phyloP scores from a whole-genome alignment of 768 basidiomycete species.

The Suillus fuscotomentosus region DNA sequence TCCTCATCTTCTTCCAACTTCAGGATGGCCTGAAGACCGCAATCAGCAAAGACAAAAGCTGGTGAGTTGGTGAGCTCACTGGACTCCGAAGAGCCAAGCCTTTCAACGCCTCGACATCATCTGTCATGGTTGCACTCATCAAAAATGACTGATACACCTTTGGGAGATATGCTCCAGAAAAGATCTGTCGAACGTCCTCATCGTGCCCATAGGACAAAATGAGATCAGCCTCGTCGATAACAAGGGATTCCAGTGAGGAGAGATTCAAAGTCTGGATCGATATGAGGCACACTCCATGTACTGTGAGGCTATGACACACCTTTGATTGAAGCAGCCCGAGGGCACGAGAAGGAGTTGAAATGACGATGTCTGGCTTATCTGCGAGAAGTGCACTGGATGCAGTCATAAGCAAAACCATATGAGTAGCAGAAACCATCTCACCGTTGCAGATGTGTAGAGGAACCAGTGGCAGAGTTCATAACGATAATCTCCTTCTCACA shows the following conservation, averaged over 20 bases:
- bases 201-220: slow-evolving; percentile 97
- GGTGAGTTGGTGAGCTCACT: slow-evolving; percentile 43
- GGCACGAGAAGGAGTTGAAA: slow-evolving; percentile 75
- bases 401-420: slow-evolving; percentile 3
- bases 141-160: slow-evolving; percentile 89
- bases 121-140: slow-evolving; percentile 97
- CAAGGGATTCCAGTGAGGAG: slow-evolving; percentile 72
- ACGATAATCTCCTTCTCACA: slow-evolving; percentile 74
- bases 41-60: neutral
- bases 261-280: slow-evolving; percentile 57
- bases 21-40: slow-evolving; percentile 62
- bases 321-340: slow-evolving; percentile 70
- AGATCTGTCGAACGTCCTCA: slow-evolving; percentile 77
- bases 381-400: slow-evolving; percentile 48
- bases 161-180: slow-evolving; percentile 68
- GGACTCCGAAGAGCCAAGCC: slow-evolving; percentile 85
- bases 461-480: slow-evolving; percentile 76
- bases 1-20: slow-evolving; percentile 88
- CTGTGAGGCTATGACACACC: slow-evolving; percentile 33
- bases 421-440: slow-evolving; percentile 25
- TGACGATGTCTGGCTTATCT: slow-evolving; percentile 76
- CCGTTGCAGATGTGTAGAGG: slow-evolving; percentile 71
- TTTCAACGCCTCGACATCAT: slow-evolving; percentile 91
- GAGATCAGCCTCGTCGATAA: slow-evolving; percentile 97
- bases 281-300: slow-evolving; percentile 4